phyloP scores from a whole-genome alignment of 139 green algal genomes.

The Tetraselmis chui region DNA sequence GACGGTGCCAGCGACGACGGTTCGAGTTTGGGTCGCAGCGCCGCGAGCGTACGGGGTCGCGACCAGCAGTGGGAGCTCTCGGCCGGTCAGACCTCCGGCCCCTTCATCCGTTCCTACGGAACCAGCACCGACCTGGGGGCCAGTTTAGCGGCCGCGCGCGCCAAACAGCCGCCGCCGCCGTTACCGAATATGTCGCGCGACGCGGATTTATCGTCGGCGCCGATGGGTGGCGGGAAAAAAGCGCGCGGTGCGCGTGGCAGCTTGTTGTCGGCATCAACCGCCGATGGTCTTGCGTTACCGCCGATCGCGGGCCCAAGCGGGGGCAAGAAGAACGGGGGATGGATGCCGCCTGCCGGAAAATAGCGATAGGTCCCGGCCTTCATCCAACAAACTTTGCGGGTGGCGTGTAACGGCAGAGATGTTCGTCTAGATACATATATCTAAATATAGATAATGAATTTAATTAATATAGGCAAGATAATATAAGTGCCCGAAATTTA shows the following conservation, averaged over 20 bases:
- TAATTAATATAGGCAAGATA: too few species aligned
- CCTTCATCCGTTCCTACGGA: background rate
- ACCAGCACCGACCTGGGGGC: background rate
- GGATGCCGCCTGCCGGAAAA: too few species aligned
- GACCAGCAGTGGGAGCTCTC: background rate
- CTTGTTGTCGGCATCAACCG: background rate
- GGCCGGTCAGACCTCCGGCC: background rate
- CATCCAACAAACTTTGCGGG: too few species aligned
- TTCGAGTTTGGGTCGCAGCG: background rate
- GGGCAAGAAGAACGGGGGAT: too few species aligned
- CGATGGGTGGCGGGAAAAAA: background rate
- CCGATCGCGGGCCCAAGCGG: too few species aligned
- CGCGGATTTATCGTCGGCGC: background rate
- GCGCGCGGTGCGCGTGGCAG: background rate
- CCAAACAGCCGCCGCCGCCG: too few species aligned
- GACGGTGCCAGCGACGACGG: background rate
- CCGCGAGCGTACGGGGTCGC: background rate
- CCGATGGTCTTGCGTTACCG: too few species aligned
- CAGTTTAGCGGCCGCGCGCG: background rate
- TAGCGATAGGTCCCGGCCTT: too few species aligned
- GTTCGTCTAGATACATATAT: too few species aligned
- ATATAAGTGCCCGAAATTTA: too few species aligned
- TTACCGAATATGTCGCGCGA: background rate
- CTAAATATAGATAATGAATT: too few species aligned
- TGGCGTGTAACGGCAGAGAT: too few species aligned